phyloP scores from a whole-genome alignment of 306 rosid species.

The Mimosa bimucronata region DNA sequence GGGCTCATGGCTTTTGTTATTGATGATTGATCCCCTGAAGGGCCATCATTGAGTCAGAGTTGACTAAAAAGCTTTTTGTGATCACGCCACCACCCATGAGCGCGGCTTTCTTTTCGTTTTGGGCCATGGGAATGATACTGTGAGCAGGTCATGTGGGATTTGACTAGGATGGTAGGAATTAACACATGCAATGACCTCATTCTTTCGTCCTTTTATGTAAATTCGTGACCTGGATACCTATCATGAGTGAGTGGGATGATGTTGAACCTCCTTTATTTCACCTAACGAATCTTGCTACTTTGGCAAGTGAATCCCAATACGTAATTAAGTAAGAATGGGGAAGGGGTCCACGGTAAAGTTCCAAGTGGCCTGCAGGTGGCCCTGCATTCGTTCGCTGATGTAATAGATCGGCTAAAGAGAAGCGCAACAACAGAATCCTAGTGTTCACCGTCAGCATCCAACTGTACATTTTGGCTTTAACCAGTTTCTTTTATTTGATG shows the following conservation, averaged over 20 bases:
- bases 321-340: conserved; percentile 27
- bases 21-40: too few species aligned
- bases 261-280: conserved; percentile 29
- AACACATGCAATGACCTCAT: conserved; percentile 46
- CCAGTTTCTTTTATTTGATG: not conserved
- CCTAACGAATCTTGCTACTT: conserved; percentile 36
- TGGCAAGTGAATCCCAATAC: conserved; percentile 26
- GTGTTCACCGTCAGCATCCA: not conserved
- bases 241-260: conserved; percentile 2
- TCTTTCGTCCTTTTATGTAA: conserved; percentile 31
- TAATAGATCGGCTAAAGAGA: not conserved
- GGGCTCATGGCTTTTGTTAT: too few species aligned
- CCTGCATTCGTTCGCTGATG: not conserved
- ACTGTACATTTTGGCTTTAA: conserved; percentile 5
- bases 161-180: conserved; percentile 57
- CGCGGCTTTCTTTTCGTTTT: too few species aligned
- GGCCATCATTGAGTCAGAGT: too few species aligned
- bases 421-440: conserved; percentile 4
- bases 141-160: conserved; percentile 47
- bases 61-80: too few species aligned
- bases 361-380: not conserved
- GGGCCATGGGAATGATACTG: not conserved
- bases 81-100: too few species aligned
- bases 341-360: not conserved
- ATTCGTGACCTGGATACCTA: not conserved